Percentiles rank a stretch among this genome's conserved stretches.
Evolutionary conservation across 192 early-diverging fungal genomes (phyloP).

Genomic region (Diversispora epigaea): DNA sequence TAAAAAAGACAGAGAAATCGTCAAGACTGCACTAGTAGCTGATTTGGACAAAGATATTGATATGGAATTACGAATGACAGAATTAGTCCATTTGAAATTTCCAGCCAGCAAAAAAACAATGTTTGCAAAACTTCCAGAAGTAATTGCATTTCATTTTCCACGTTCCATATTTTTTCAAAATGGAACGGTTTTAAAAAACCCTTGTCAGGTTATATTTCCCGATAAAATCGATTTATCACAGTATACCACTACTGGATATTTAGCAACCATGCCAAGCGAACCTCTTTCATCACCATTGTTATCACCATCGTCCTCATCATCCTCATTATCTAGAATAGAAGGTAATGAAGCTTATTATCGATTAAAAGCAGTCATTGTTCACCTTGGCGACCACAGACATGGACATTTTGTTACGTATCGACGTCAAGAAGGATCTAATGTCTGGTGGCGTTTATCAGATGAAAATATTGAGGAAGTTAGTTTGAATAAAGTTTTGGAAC

Average conservation of each 20-base stretch:
- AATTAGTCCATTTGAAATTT: neutral
- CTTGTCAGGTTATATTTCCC: slow-evolving; percentile 66
- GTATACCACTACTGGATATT: slow-evolving; percentile 70
- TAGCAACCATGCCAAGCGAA: slow-evolving; percentile 55
- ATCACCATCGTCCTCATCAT: slow-evolving; percentile 16
- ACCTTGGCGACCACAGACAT: slow-evolving; percentile 80
- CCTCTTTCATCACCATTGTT: slow-evolving; percentile 34
- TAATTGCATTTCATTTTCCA: slow-evolving; percentile 84
- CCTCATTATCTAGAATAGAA: slow-evolving; percentile 28
- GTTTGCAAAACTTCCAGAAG: slow-evolving; percentile 80
- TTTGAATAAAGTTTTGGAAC: slow-evolving; percentile 58
- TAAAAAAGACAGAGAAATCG: neutral
- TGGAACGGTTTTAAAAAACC: slow-evolving; percentile 70
- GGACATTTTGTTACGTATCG: slow-evolving; percentile 93
- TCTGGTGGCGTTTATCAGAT: slow-evolving; percentile 74
- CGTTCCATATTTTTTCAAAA: slow-evolving; percentile 75
- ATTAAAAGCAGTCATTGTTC: slow-evolving; percentile 77
- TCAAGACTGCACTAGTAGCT: slow-evolving; percentile 10
- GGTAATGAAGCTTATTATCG: slow-evolving; percentile 52
- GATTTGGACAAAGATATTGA: slow-evolving; percentile 14
- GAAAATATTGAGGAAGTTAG: slow-evolving; percentile 69
- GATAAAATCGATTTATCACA: slow-evolving; percentile 73
- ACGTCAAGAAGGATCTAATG: slow-evolving; percentile 45
- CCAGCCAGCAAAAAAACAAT: slow-evolving; percentile 62
- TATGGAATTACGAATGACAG: neutral